These are phyloP conservation scores for Ophiostoma tasmaniense DNA, from an alignment of 2,329 filamentous ascomycete species.

Conservation along the genomic window DNA sequence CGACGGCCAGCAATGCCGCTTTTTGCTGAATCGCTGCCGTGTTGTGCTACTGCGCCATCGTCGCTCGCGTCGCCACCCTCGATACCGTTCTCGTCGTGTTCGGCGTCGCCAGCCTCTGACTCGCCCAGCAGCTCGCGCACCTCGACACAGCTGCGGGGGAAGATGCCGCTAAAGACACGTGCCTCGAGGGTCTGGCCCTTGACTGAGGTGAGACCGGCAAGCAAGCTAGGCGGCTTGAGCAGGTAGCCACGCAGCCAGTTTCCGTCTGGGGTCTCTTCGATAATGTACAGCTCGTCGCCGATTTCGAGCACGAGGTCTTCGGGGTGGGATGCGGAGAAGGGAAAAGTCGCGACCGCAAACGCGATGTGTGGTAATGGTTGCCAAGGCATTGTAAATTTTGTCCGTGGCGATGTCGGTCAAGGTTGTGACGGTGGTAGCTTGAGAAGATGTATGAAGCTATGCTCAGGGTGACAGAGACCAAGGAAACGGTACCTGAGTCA, in stretches of 20 bases:
- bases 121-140: slow-evolving; percentile 86
- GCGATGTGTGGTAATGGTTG: slow-evolving; percentile 92
- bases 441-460: not conserved
- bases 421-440: not conserved
- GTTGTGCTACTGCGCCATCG: slow-evolving; percentile 25
- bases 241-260: slow-evolving; percentile 94
- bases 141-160: slow-evolving; percentile 89
- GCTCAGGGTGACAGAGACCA: not conserved
- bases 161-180: slow-evolving; percentile 96
- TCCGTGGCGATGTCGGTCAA: not conserved
- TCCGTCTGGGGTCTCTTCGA: slow-evolving; percentile 87
- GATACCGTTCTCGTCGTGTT: slow-evolving; percentile 34
- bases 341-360: slow-evolving; percentile 93
- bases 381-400: slow-evolving; percentile 71
- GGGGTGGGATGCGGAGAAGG: slow-evolving; percentile 76
- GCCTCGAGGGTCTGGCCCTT: slow-evolving; percentile 92
- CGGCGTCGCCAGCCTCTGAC: slow-evolving; percentile 44
- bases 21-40: slow-evolving; percentile 45
- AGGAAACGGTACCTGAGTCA: not conserved
- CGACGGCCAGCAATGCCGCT: slow-evolving; percentile 39
- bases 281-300: slow-evolving; percentile 97
- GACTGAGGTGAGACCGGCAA: slow-evolving; percentile 82
- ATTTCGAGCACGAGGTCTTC: slow-evolving; percentile 94
- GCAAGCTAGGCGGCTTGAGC: slow-evolving; percentile 83
- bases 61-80: slow-evolving; percentile 27